A percentile compares a stretch with the other conserved stretches of the same genome.
Conservation (phyloP, 169 alveolate species). For the Haemoproteus tartakovskyi region DNA sequence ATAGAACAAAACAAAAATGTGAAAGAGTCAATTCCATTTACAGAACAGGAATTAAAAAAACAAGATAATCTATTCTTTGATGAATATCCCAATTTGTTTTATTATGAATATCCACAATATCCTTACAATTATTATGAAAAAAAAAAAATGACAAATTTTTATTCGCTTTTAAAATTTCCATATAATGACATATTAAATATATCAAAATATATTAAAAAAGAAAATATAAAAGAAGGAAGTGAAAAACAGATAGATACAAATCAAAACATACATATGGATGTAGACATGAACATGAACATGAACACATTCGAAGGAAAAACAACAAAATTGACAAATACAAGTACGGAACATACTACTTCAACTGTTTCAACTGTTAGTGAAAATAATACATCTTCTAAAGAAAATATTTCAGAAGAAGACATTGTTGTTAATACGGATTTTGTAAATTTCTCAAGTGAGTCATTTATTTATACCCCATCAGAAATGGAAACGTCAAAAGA, state of each 20-base stretch:
- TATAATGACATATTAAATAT: constrained; percentile 52
- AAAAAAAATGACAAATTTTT: constrained; percentile 42
- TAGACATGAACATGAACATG: no score
- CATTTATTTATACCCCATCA: constrained; percentile 47
- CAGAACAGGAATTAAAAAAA: constrained; percentile 15
- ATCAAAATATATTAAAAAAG: constrained; percentile 7
- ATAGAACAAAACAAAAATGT: no score
- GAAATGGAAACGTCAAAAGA: constrained; percentile 66
- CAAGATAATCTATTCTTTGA: constrained; percentile 24
- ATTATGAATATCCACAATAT: constrained; percentile 56
- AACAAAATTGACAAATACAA: no score
- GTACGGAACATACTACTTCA: no score
- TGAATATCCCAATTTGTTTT: constrained; percentile 30
- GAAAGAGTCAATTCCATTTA: no score
- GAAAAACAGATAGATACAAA: background rate
- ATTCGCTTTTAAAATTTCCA: constrained; percentile 45
- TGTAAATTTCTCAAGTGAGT: constrained; percentile 9
- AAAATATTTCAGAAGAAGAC: background rate
- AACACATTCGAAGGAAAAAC: no score
- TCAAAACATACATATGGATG: no score
- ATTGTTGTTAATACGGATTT: no score
- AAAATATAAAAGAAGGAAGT: background rate
- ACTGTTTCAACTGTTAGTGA: no score
- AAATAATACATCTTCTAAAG: no score
- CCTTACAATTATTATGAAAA: constrained; percentile 56